Base-by-base conservation (phyloP, 2,329 filamentous ascomycete genomes). In the Aspergillus luchuensis region DNA sequence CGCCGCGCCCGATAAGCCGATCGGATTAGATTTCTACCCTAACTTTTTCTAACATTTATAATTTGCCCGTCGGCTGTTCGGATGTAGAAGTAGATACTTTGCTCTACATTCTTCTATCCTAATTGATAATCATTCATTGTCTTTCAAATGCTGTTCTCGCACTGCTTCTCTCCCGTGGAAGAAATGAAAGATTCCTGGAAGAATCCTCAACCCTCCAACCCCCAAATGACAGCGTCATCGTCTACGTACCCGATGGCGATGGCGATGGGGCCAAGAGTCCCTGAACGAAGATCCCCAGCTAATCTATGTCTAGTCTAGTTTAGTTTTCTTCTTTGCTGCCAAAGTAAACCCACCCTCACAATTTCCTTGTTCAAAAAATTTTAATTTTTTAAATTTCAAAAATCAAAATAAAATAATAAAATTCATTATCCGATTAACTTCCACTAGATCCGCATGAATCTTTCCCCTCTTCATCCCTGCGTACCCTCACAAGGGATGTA, bases 171-270 rank as follows among this genome's bases (percentile, higher is more conserved):
- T 10, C 3, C 39, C 39, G 5, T 43, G 39, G 39, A 43, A 17
- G 39, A 11, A 43, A 19, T 43, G n/a, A n/a, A 43, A 17, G 39
- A 5, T 19, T 43, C 39, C 39, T 17, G 28, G 28, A 30, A 30
- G 39, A 19, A 43, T 43, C n/a, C 39, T 17, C n/a, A 15, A 45
- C 21, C 41, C 19, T 21, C 17, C 8, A 21, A 23, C 17, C 41
- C 41, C 41, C 41, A 45, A 45, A 45, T 50, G 38, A 45, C 28
- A 36, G 41, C 50, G 51, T 56, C 57, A 59, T 53, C 53, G 59
- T 53, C 59, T 51, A 59, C 60, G 60, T 59, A 62, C 23, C 51
- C 43, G 36, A 58, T 23, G 39, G 28, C 8, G 41, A 11, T 21
- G 17, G 17, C 19, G 41, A 45, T 45, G 39, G 39, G 17, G 39